phyloP scores from a whole-genome alignment of 768 basidiomycete genomes.

The Phylloporus arenicola region DNA sequence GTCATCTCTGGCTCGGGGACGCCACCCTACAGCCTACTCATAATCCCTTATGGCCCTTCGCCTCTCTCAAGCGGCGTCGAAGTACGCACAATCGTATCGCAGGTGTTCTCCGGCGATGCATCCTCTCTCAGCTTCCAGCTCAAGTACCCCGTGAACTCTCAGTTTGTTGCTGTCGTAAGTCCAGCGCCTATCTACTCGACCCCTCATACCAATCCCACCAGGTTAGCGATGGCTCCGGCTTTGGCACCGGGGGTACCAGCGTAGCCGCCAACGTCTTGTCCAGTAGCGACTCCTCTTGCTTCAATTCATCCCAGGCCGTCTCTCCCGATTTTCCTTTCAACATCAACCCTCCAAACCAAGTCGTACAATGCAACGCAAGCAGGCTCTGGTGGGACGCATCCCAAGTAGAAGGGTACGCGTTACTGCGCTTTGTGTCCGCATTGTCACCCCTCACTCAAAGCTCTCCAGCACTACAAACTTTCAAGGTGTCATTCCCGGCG shows the following conservation, averaged over 20 bases:
- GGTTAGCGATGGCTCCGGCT: constrained; percentile 57
- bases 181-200: not conserved
- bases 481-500: constrained; percentile 73
- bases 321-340: constrained; percentile 54
- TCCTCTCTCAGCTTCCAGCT: constrained; percentile 49
- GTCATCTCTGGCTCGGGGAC: constrained; percentile 53
- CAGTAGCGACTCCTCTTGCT: constrained; percentile 56
- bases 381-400: constrained; percentile 62
- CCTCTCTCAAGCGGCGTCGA: constrained; percentile 60
- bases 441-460: not conserved
- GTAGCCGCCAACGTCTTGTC: constrained; percentile 50
- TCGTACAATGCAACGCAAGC: constrained; percentile 58
- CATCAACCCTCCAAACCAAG: constrained; percentile 54
- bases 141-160: constrained; percentile 59
- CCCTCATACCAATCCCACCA: constrained; percentile 18
- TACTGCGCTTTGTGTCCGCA: not conserved
- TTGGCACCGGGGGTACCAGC: constrained; percentile 74
- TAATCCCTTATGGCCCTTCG: constrained; percentile 62
- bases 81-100: constrained; percentile 53
- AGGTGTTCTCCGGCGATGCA: constrained; percentile 42
- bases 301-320: constrained; percentile 44
- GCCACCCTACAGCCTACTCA: constrained; percentile 62
- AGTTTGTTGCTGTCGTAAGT: constrained; percentile 75
- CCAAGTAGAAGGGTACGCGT: constrained; percentile 46
- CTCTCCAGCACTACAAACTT: constrained; percentile 50